Conservation (phyloP, 2,329 filamentous ascomycete species). For the Pseudocercospora crystallina region DNA sequence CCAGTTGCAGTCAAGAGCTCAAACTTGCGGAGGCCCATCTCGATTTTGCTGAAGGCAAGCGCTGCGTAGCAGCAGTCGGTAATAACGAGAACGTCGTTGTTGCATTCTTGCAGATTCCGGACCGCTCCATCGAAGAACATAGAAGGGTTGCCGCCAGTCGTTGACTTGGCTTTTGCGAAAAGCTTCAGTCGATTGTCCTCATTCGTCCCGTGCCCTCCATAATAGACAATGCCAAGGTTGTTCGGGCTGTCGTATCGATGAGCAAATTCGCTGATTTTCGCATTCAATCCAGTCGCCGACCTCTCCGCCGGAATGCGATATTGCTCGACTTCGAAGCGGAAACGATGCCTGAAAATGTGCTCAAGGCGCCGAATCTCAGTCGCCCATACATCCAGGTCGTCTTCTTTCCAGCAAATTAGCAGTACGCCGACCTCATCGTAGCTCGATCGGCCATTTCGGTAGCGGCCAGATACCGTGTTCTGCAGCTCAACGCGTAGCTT, state of each 20-base stretch:
- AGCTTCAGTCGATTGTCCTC: conserved; percentile 7
- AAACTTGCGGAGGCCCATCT: conserved; percentile 12
- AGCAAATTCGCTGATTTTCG: conserved; percentile 7
- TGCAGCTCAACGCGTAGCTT: conserved; percentile 2
- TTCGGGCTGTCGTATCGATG: conserved; percentile 7
- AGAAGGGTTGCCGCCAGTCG: conserved; percentile 3
- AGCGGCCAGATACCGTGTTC: conserved; percentile 10
- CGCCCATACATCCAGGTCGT: conserved; percentile 4
- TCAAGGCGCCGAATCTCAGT: conserved; percentile 3
- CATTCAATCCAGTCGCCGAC: conserved; percentile 4
- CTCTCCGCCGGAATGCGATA: conserved; percentile 8
- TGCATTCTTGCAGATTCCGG: conserved; percentile 2
- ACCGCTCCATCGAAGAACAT: conserved; percentile 11
- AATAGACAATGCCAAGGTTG: conserved; percentile 11
- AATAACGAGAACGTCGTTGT: conserved; percentile 12
- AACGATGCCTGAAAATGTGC: conserved; percentile 4
- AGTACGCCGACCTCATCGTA: conserved; percentile 15
- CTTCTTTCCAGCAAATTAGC: conserved; percentile 10
- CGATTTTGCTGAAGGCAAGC: conserved; percentile 6
- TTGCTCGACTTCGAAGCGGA: conserved; percentile 6
- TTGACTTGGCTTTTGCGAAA: neutral
- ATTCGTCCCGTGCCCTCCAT: conserved; percentile 10
- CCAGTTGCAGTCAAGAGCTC: conserved; percentile 10
- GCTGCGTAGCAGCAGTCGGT: conserved; percentile 13
- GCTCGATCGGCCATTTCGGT: conserved; percentile 3